These are phyloP conservation scores for Dendryphion nanum DNA, from an alignment of 2,329 filamentous ascomycete genomes.

Conservation along the genomic window DNA sequence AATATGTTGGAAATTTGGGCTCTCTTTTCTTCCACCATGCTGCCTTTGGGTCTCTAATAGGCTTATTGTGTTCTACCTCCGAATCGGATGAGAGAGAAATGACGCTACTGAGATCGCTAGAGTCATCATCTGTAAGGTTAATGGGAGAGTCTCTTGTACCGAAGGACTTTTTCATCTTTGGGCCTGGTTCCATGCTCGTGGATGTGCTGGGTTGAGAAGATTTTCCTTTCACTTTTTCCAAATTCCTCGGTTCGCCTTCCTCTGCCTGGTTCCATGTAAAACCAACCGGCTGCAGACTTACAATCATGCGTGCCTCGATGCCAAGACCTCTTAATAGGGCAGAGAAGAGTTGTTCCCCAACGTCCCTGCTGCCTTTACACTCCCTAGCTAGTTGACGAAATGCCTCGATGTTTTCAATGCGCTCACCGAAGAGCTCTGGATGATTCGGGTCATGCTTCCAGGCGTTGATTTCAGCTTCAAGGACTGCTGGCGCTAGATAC, in stretches of 20 bases:
- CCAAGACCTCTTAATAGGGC: conserved; percentile 77
- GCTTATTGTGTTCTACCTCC: conserved; percentile 39
- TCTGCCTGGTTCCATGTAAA: conserved; percentile 90
- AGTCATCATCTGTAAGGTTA: conserved; percentile 51
- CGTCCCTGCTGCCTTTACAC: conserved; percentile 79
- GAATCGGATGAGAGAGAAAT: conserved; percentile 48
- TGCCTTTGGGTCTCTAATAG: conserved; percentile 40
- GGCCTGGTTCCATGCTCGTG: background rate
- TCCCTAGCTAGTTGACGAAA: conserved; percentile 68
- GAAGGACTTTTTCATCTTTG: conserved; percentile 6
- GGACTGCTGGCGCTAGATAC: conserved; percentile 73
- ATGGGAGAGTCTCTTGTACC: conserved; percentile 40
- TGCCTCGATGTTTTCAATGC: conserved; percentile 62
- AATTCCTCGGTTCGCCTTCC: conserved; percentile 52
- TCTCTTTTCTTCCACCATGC: conserved; percentile 65
- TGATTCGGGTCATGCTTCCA: conserved; percentile 65
- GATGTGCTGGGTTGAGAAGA: conserved; percentile 1
- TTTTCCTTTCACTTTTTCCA: conserved; percentile 19
- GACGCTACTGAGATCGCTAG: conserved; percentile 41
- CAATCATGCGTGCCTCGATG: conserved; percentile 78
- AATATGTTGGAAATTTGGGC: conserved; percentile 83
- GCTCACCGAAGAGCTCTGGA: conserved; percentile 70
- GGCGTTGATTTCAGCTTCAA: conserved; percentile 71
- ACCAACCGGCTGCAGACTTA: conserved; percentile 79
- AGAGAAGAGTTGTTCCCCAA: conserved; percentile 87